Base-by-base conservation (phyloP, 441 rosid genomes). In the Populus tomentosa region DNA sequence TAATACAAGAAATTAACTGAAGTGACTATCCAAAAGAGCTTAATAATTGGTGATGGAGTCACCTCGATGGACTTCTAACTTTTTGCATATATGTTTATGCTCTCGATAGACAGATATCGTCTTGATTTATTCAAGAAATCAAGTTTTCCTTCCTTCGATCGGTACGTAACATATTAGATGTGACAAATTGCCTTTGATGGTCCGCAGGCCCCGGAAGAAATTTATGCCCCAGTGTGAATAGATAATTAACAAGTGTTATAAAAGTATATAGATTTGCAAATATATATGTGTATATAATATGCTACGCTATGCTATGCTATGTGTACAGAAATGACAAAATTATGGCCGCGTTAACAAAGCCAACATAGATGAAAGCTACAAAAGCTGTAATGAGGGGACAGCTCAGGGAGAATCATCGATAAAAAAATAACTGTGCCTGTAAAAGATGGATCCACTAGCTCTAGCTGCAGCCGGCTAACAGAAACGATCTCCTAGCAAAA, bases 401-500 rank as follows among this genome's bases (percentile, higher is more conserved):
- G 64, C 64, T 36, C 16, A 66, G 26, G 18, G 8, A 30, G n/a
- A 75, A 63, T 69, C 23, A 23, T 23, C 14, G 21, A 66, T 36
- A 3, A 32, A 77, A 53, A 32, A 30, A 30, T 13, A n/a, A 24
- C 61, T 24, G 56, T 67, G 65, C 38, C 53, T 23, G 68, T 74
- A 65, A 62, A 65, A 13, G 23, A 18, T 38, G 61, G 30, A 71
- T 78, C 69, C 59, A 74, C 59, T 23, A 38, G 24, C 78, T 40
- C 46, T 53, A 53, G 20, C 62, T 21, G 26, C 65, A 69, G 88
- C 88, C 90, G 90, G 90, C 88, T 64, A 64, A 24, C 77, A 80
- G 79, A 81, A 81, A 75, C 38, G 5, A 67, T 38, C 78, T 73
- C 69, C 36, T 56, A 20, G 76, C 82, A 77, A 84, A 76, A 79